Evolutionary conservation across 2,329 filamentous ascomycete genomes (phyloP).

Genomic region (Clonostachys rosea): DNA sequence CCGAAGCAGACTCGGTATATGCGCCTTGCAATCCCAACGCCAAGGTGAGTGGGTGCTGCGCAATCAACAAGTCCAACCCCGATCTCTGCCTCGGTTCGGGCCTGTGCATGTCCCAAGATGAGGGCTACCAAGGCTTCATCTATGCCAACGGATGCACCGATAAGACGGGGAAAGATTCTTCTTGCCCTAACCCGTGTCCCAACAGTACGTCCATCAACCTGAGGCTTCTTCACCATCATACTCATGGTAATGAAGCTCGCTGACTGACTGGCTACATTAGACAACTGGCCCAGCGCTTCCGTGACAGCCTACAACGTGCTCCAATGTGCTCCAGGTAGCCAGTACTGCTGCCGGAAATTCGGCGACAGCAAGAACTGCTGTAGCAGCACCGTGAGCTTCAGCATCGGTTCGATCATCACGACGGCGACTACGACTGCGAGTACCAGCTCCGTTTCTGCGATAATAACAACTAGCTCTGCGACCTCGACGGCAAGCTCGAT

Average conservation of each 20-base stretch:
- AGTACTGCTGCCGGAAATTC: constrained; percentile 9
- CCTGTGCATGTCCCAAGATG: constrained; percentile 10
- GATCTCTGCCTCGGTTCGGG: constrained; percentile 13
- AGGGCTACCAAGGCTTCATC: constrained; percentile 7
- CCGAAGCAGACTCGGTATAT: not conserved
- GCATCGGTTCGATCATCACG: constrained; percentile 5
- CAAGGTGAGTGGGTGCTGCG: constrained; percentile 11
- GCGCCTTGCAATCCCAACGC: constrained; percentile 9
- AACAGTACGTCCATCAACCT: constrained; percentile 2
- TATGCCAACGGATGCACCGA: constrained; percentile 13
- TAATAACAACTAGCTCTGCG: not conserved
- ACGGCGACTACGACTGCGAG: constrained; percentile 2
- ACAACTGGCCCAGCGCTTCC: constrained; percentile 4
- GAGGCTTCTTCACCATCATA: not conserved
- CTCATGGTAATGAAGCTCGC: not conserved
- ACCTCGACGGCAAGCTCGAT: not conserved
- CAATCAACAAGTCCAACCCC: constrained; percentile 6
- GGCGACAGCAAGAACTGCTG: constrained; percentile 8
- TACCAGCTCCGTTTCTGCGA: not conserved
- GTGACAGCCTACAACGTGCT: constrained; percentile 7
- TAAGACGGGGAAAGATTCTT: constrained; percentile 3
- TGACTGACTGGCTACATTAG: not conserved
- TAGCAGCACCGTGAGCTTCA: constrained; percentile 1
- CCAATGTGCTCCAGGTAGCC: constrained; percentile 6
- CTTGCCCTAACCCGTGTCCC: constrained; percentile 10